phyloP scores from a whole-genome alignment of 495 filamentous ascomycete genomes.

The Talaromyces proteolyticus region DNA sequence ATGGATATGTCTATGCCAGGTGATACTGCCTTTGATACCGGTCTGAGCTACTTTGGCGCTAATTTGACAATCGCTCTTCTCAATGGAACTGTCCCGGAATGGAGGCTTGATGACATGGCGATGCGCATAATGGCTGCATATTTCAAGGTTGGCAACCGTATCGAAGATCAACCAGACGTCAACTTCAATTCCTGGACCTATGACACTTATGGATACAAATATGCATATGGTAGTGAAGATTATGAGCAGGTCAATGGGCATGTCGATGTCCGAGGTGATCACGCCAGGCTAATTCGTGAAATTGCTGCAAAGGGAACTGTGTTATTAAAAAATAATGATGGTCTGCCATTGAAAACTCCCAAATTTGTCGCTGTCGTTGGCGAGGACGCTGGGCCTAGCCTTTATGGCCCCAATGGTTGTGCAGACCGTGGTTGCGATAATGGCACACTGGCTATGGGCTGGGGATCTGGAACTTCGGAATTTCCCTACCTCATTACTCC shows the following conservation, averaged over 20 bases:
- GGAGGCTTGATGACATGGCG: conserved; percentile 50
- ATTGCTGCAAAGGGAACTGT: conserved; percentile 55
- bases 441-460: conserved; percentile 52
- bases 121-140: conserved; percentile 48
- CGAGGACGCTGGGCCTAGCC: conserved; percentile 52
- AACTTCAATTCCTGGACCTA: conserved; percentile 73
- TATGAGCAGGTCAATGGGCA: conserved; percentile 18
- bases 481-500: conserved; percentile 49
- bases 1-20: conserved; percentile 61
- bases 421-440: conserved; percentile 43
- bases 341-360: conserved; percentile 45
- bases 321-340: conserved; percentile 56
- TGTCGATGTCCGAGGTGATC: conserved; percentile 47
- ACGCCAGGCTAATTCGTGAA: conserved; percentile 45
- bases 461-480: conserved; percentile 50
- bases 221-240: conserved; percentile 43
- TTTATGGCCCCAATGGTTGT: conserved; percentile 37
- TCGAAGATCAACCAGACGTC: conserved; percentile 40
- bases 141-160: conserved; percentile 43
- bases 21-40: conserved; percentile 29
- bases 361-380: conserved; percentile 55
- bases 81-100: conserved; percentile 32
- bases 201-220: conserved; percentile 46
- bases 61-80: conserved; percentile 37
- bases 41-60: conserved; percentile 20